Evolutionary conservation across 768 basidiomycete species (phyloP), one percentile per base, ranked within the genome.

Genomic region (Leccinum variicolor): DNA sequence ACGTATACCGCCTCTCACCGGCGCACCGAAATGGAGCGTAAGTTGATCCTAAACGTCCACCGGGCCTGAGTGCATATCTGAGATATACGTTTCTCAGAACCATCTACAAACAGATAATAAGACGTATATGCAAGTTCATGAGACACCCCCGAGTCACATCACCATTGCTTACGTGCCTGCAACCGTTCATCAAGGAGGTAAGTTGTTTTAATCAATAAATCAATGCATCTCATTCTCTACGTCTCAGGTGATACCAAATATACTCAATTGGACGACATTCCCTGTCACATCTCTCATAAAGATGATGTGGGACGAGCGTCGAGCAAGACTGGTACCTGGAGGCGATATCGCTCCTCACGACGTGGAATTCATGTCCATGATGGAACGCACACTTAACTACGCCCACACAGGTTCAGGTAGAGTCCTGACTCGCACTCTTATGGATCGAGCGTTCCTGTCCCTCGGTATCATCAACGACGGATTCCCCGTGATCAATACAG

Each of bases 351-450:
- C 48, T 26, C 52, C 51, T 0, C 59, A 59, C 7, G 21, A 41
- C 2, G 11, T 62, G 2, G 54, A 59, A 14, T 33, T 62, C 48
- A 56, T 62, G 57, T 48, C 57, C 3, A 62, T 62, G 39, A 19
- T 55, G 3, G 60, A 61, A 15, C 17, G 46, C 1, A 5, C 46
- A 0, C 53, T 61, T 0, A 61, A 58, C 36, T 61, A 55, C n/a
- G 54, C 56, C 0, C 60, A 61, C 17, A 61, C 54, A 0, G 57
- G 60, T 0, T 52, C 56, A 0, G 57, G 9, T 0, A 54, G 26
- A 4, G 50, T 61, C 2, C 2, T 61, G 0, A 33, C 25, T 0
- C 19, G 10, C 6, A 55, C 54, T 1, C 25, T 61, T 0, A 58
- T 61, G 60, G 15, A 14, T 0, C 49, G 52, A 0, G 15, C 9